phyloP scores from a whole-genome alignment of 441 rosid species.

The Corymbia calophylla region DNA sequence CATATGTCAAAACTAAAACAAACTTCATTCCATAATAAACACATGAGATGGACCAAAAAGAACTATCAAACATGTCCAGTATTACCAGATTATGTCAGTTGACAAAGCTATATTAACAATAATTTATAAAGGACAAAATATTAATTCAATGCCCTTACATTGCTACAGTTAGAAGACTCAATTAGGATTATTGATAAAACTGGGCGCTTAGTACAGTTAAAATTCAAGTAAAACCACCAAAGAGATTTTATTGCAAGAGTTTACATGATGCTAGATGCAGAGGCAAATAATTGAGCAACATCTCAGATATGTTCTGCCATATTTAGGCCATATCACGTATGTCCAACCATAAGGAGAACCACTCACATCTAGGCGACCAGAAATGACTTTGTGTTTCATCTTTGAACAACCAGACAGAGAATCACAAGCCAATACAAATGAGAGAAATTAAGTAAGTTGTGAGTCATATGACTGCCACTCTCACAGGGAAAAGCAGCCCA shows the following conservation, averaged over 20 bases:
- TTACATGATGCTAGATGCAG: not conserved
- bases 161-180: not conserved
- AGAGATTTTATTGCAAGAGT: not conserved
- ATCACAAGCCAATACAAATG: not conserved
- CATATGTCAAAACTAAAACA: not conserved
- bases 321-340: not conserved
- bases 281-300: not conserved
- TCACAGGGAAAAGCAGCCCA: not conserved
- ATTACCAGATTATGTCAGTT: not conserved
- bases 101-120: not conserved
- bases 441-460: not conserved
- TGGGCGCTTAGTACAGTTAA: not conserved
- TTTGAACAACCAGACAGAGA: not conserved
- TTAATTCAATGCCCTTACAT: not conserved
- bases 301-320: not conserved
- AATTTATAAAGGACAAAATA: not conserved
- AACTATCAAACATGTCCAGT: not conserved
- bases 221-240: not conserved
- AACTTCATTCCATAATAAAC: not conserved
- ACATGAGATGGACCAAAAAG: not conserved
- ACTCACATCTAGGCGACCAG: not conserved
- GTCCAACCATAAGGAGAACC: not conserved
- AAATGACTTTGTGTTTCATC: not conserved
- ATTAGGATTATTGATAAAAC: not conserved
- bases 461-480: not conserved